These are phyloP conservation scores for Hymenoscyphus fructigenus DNA, from an alignment of 2,329 filamentous ascomycete species.

Conservation along the genomic window DNA sequence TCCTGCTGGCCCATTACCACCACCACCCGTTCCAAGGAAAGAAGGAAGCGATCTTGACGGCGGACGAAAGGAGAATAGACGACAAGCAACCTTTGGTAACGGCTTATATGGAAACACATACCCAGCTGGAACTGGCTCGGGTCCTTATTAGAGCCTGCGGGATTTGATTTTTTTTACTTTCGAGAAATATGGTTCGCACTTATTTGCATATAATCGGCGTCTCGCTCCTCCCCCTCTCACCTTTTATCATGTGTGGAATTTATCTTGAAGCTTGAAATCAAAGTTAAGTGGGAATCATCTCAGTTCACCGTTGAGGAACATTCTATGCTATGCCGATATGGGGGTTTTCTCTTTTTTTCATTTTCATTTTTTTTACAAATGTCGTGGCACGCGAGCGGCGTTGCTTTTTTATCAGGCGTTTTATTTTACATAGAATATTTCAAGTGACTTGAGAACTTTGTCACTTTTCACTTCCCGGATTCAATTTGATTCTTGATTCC, in stretches of 20 bases:
- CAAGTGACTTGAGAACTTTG: conserved; percentile 1
- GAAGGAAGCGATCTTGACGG: conserved; percentile 44
- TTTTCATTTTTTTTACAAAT: conserved; percentile 1
- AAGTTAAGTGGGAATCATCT: background rate
- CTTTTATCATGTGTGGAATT: background rate
- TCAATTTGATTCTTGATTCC: background rate
- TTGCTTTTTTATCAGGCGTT: conserved; percentile 12
- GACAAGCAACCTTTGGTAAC: conserved; percentile 53
- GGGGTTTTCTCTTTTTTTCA: background rate
- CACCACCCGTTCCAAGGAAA: conserved; percentile 52
- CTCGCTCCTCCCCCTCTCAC: background rate
- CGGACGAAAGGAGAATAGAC: conserved; percentile 48
- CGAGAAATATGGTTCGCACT: background rate
- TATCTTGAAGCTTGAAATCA: background rate
- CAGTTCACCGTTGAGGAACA: background rate
- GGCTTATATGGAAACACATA: conserved; percentile 33
- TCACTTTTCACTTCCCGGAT: background rate
- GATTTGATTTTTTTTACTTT: background rate
- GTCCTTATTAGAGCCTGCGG: conserved; percentile 15
- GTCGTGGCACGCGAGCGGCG: conserved; percentile 11
- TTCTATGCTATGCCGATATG: background rate
- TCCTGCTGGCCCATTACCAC: conserved; percentile 57
- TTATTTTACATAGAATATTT: background rate
- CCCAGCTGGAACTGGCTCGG: conserved; percentile 21
- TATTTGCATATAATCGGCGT: conserved; percentile 3